phyloP scores from a whole-genome alignment of 2,329 filamentous ascomycete species.

The Geoglossum cookeanum region DNA sequence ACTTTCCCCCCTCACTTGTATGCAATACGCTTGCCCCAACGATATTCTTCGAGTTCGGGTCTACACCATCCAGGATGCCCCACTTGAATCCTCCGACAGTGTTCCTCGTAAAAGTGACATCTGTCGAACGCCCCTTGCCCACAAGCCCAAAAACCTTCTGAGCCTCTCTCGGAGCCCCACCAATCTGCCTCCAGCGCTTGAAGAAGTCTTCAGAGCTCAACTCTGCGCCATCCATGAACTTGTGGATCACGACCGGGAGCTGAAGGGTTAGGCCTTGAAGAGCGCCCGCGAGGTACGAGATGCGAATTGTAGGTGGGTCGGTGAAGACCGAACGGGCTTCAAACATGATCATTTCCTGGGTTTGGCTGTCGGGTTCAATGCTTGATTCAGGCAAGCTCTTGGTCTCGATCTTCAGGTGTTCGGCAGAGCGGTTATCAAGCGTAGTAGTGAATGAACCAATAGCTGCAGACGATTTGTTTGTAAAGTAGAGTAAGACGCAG shows the following conservation, averaged over 20 bases:
- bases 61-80: conserved; percentile 68
- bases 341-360: conserved; percentile 88
- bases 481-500: conserved; percentile 88
- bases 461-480: conserved; percentile 71
- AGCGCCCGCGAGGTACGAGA: conserved; percentile 86
- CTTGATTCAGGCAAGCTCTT: conserved; percentile 76
- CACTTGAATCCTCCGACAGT: conserved; percentile 74
- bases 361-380: conserved; percentile 55
- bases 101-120: conserved; percentile 48
- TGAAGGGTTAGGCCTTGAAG: conserved; percentile 84
- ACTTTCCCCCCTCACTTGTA: conserved; percentile 70
- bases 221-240: conserved; percentile 90
- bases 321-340: conserved; percentile 67
- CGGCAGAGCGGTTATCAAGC: conserved; percentile 50
- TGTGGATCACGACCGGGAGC: conserved; percentile 73
- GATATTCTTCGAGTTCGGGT: conserved; percentile 84
- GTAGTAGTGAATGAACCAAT: conserved; percentile 91
- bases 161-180: conserved; percentile 66
- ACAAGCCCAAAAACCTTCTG: conserved; percentile 67
- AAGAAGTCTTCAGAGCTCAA: conserved; percentile 87
- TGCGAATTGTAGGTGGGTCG: conserved; percentile 73
- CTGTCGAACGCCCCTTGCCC: conserved; percentile 42
- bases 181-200: conserved; percentile 98
- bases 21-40: conserved; percentile 79
- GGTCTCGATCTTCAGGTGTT: conserved; percentile 63